These are phyloP conservation scores for Lotmaria passim DNA, from an alignment of 208 protist species.

Conservation along the genomic window DNA sequence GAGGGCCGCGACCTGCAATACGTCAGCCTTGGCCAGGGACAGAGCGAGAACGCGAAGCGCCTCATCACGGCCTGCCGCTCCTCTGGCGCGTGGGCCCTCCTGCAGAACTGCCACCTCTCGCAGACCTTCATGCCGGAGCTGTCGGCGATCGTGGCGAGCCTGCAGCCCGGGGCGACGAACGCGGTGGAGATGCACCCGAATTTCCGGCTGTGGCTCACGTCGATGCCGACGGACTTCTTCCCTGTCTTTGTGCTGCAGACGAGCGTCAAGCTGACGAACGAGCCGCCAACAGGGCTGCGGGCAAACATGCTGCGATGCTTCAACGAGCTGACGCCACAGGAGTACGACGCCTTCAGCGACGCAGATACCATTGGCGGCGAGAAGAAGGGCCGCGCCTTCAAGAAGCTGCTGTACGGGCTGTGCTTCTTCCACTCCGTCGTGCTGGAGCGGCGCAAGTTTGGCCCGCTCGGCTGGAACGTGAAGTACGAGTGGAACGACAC, in stretches of 20 bases:
- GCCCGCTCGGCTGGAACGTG: slow-evolving; percentile 97
- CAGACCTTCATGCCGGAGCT: slow-evolving; percentile 97
- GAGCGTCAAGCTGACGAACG: slow-evolving; percentile 98
- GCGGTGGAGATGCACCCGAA: slow-evolving; percentile 67
- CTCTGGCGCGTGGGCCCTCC: slow-evolving; percentile 94
- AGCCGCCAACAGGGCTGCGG: slow-evolving; percentile 96
- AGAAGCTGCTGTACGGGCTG: slow-evolving; percentile 96
- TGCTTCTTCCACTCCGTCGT: slow-evolving; percentile 98
- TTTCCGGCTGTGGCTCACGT: slow-evolving; percentile 98
- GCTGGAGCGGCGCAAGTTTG: slow-evolving; percentile 96
- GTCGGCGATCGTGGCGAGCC: slow-evolving; percentile 88
- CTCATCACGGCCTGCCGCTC: slow-evolving; percentile 93
- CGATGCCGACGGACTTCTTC: slow-evolving; percentile 98
- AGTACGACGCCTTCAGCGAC: slow-evolving; percentile 75
- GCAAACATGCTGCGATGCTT: slow-evolving; percentile 97
- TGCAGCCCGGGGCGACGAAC: slow-evolving; percentile 49
- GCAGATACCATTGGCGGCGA: slow-evolving; percentile 57
- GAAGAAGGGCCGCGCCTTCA: slow-evolving; percentile 83
- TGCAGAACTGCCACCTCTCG: slow-evolving; percentile 98
- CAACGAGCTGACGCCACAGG: slow-evolving; percentile 77
- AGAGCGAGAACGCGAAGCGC: slow-evolving; percentile 94
- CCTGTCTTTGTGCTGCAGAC: slow-evolving; percentile 97
- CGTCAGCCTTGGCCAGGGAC: slow-evolving; percentile 97
- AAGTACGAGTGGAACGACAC: slow-evolving; percentile 98
- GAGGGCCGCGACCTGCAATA: slow-evolving; percentile 81